phyloP scores from a whole-genome alignment of 2,329 filamentous ascomycete genomes.

The Colletotrichum tamarilloi region DNA sequence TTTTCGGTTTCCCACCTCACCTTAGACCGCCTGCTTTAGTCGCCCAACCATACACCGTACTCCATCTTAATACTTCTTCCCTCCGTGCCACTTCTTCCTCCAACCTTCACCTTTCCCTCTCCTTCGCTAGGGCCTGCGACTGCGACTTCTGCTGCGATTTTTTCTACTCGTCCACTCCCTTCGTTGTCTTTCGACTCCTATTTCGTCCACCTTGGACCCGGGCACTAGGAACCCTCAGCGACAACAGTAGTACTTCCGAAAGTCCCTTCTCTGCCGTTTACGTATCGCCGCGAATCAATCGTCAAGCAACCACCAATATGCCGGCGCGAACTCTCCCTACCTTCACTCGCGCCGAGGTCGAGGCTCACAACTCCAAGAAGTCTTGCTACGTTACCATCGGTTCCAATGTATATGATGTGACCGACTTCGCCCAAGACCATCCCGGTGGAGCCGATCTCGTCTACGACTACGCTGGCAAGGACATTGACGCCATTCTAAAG shows the following conservation, averaged over 20 bases:
- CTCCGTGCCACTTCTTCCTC: slow-evolving; percentile 1
- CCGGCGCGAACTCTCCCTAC: slow-evolving; percentile 85
- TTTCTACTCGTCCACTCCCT: slow-evolving; percentile 27
- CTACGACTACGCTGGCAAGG: slow-evolving; percentile 89
- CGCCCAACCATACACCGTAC: background rate
- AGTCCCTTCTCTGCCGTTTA: slow-evolving; percentile 25
- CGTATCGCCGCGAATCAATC: slow-evolving; percentile 30
- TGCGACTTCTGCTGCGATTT: slow-evolving; percentile 19
- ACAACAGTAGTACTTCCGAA: background rate
- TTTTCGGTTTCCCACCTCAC: slow-evolving; percentile 6
- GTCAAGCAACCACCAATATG: slow-evolving; percentile 60
- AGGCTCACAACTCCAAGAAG: slow-evolving; percentile 79
- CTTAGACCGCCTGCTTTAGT: slow-evolving; percentile 18
- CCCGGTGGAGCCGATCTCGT: slow-evolving; percentile 91
- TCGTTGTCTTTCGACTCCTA: slow-evolving; percentile 18
- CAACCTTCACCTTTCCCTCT: background rate
- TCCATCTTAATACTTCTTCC: slow-evolving; percentile 20
- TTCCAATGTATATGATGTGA: slow-evolving; percentile 93
- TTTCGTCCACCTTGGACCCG: slow-evolving; percentile 20
- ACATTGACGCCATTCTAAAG: slow-evolving; percentile 83
- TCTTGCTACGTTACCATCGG: slow-evolving; percentile 96
- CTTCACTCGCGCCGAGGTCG: slow-evolving; percentile 83
- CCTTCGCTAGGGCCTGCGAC: slow-evolving; percentile 20
- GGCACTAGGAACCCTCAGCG: slow-evolving; percentile 2
- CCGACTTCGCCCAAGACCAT: slow-evolving; percentile 89